A percentile compares a stretch with the other conserved stretches of the same genome.
These are phyloP conservation scores for Daucus carota DNA, from an alignment of 129 eudicot species.

Conservation along the genomic window DH1_v3.0 NC_030381.2:54635501-54636000, in stretches of 20 bases:
- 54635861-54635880: constrained; percentile 36
- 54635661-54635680: constrained; percentile 28
- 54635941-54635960: not conserved
- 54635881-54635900: not conserved
- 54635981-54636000: not conserved
- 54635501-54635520: not conserved
- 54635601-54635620: not conserved
- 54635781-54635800: constrained; percentile 45
- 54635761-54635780: constrained; percentile 41
- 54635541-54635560: not conserved
- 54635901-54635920: not conserved
- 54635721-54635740: constrained; percentile 45
- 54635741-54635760: constrained; percentile 51
- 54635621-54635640: not conserved
- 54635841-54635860: constrained; percentile 20
- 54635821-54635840: constrained; percentile 28
- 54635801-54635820: constrained; percentile 45
- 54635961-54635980: not conserved
- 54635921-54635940: not conserved
- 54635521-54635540: not conserved
- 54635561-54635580: not conserved
- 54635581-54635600: constrained; percentile 3
- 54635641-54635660: constrained; percentile 41
- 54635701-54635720: constrained; percentile 46
- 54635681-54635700: constrained; percentile 60